Percentiles rank a stretch among this genome's conserved stretches.
phyloP scores from a whole-genome alignment of 2,329 filamentous ascomycete genomes.

The Zasmidium angulare region DNA sequence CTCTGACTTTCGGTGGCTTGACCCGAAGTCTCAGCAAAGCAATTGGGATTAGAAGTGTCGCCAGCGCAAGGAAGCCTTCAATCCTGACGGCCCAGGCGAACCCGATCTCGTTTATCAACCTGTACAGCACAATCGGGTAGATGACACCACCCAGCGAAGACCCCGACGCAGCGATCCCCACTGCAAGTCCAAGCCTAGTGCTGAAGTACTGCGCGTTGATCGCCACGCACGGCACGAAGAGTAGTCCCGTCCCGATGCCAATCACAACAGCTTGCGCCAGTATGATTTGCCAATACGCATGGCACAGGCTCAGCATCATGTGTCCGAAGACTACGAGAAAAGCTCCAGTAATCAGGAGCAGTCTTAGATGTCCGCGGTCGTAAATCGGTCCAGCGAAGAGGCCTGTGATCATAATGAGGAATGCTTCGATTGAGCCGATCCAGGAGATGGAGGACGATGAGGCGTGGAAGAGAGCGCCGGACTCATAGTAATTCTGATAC shows the following conservation, averaged over 20 bases:
- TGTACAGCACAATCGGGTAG: background rate
- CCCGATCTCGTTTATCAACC: background rate
- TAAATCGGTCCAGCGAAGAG: slow-evolving; percentile 32
- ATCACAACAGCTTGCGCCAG: slow-evolving; percentile 44
- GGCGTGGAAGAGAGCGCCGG: slow-evolving; percentile 1
- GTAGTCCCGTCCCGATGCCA: slow-evolving; percentile 39
- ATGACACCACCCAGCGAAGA: slow-evolving; percentile 48
- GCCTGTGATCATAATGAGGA: slow-evolving; percentile 42
- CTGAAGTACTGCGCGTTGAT: slow-evolving; percentile 53
- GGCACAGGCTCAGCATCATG: slow-evolving; percentile 62
- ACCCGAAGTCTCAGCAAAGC: slow-evolving; percentile 35
- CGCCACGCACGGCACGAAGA: slow-evolving; percentile 36
- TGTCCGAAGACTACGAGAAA: slow-evolving; percentile 60
- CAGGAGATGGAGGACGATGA: slow-evolving; percentile 37
- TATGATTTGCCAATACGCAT: slow-evolving; percentile 48
- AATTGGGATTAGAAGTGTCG: background rate
- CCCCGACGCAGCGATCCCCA: slow-evolving; percentile 60
- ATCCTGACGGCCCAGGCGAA: background rate
- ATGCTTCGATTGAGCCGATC: slow-evolving; percentile 47
- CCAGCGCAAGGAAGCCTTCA: background rate
- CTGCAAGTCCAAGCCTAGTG: slow-evolving; percentile 55
- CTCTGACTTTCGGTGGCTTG: slow-evolving; percentile 34
- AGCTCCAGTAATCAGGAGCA: slow-evolving; percentile 43
- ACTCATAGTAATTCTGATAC: slow-evolving; percentile 49
- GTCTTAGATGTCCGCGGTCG: slow-evolving; percentile 42